These are phyloP conservation scores for Peniophora sp. DNA, from an alignment of 1,284 basidiomycete genomes.

Conservation along the genomic window DNA sequence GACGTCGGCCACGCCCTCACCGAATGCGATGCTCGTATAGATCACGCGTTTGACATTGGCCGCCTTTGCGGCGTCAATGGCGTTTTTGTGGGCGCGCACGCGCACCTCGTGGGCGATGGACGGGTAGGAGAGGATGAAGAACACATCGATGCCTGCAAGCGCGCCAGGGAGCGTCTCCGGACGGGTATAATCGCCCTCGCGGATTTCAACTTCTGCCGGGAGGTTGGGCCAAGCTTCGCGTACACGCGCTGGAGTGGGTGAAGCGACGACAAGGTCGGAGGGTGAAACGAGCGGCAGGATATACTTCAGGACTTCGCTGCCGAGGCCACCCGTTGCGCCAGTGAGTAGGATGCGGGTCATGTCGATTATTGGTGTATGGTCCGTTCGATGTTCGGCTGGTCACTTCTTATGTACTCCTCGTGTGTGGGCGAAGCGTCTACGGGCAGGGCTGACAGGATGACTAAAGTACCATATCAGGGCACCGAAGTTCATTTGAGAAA, in stretches of 20 bases:
- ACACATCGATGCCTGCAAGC: conserved; percentile 24
- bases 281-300: conserved; percentile 23
- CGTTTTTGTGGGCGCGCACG: conserved; percentile 22
- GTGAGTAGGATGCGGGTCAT: conserved; percentile 19
- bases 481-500: no score
- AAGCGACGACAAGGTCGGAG: conserved; percentile 23
- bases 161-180: conserved; percentile 23
- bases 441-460: no score
- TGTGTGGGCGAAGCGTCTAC: no score
- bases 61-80: conserved; percentile 30
- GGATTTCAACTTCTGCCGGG: conserved; percentile 20
- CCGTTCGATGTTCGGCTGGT: no score
- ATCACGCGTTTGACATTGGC: conserved; percentile 25
- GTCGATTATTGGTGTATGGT: no score
- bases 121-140: conserved; percentile 31
- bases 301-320: conserved; percentile 26
- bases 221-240: conserved; percentile 9
- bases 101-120: conserved; percentile 25
- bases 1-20: conserved; percentile 22
- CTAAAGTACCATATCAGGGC: no score
- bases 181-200: conserved; percentile 24
- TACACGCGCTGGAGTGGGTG: conserved; percentile 25
- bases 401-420: no score
- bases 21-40: conserved; percentile 32
- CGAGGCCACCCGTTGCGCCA: conserved; percentile 28